phyloP scores from a whole-genome alignment of 495 filamentous ascomycete genomes.

The Neurospora africana region DNA sequence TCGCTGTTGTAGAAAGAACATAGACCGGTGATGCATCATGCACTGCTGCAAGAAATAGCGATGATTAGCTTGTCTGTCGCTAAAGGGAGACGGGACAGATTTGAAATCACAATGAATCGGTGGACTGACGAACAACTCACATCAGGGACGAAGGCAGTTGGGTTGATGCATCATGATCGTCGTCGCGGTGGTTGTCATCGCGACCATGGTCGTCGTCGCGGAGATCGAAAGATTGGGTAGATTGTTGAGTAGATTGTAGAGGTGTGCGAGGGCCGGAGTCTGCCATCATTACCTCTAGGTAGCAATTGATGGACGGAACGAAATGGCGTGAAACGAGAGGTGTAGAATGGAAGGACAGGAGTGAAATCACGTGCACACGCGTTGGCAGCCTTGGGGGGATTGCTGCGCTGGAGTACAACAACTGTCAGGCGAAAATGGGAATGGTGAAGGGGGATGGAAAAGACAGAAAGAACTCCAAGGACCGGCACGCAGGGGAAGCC shows the following conservation, averaged over 20 bases:
- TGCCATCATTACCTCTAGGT: background rate
- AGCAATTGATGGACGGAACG: background rate
- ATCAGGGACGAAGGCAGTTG: background rate
- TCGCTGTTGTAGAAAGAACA: background rate
- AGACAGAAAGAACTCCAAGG: too few species aligned
- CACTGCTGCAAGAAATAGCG: background rate
- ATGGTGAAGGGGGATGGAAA: too few species aligned
- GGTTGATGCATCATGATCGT: background rate
- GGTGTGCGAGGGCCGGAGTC: background rate
- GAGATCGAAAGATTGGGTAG: background rate
- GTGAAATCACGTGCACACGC: background rate
- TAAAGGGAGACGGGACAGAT: background rate
- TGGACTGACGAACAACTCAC: background rate
- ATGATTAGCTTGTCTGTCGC: background rate
- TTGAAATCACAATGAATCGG: background rate
- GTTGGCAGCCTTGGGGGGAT: background rate
- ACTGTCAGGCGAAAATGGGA: too few species aligned
- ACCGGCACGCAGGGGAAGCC: too few species aligned
- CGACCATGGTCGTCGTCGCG: slow-evolving; percentile 1
- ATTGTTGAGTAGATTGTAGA: background rate
- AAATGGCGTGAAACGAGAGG: background rate
- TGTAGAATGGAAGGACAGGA: background rate
- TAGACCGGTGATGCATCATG: background rate
- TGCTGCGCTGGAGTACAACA: too few species aligned
- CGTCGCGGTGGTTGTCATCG: background rate